These are phyloP conservation scores for Eutypa lata DNA, from an alignment of 2,329 filamentous ascomycete genomes.

Conservation along the genomic window DNA sequence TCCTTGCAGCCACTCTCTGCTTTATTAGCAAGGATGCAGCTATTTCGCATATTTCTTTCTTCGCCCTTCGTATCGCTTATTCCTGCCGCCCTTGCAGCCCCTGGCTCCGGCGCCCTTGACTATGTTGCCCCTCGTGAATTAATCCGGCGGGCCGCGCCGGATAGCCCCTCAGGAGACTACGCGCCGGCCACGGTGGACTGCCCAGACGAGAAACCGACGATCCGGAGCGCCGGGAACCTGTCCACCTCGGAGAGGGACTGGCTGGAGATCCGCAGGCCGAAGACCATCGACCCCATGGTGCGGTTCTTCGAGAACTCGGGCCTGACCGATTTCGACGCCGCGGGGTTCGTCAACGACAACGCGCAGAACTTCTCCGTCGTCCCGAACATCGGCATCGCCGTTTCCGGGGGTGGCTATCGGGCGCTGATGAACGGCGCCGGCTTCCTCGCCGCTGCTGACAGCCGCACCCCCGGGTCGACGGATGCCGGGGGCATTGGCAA, in stretches of 20 bases:
- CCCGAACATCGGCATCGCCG: constrained; percentile 59
- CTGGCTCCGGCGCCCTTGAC: neutral
- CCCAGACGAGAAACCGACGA: constrained; percentile 63
- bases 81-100: neutral
- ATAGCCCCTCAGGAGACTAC: constrained; percentile 57
- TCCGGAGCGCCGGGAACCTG: constrained; percentile 61
- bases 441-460: constrained; percentile 66
- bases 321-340: constrained; percentile 65
- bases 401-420: constrained; percentile 70
- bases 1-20: neutral
- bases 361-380: constrained; percentile 60
- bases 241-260: constrained; percentile 71
- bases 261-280: constrained; percentile 67
- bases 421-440: constrained; percentile 70
- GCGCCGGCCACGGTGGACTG: constrained; percentile 66
- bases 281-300: constrained; percentile 72
- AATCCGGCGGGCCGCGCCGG: constrained; percentile 35
- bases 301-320: constrained; percentile 68
- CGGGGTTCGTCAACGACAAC: constrained; percentile 62
- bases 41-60: neutral
- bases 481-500: constrained; percentile 61
- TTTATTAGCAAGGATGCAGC: neutral
- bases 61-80: neutral
- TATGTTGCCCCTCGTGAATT: neutral
- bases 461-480: constrained; percentile 58